A percentile compares a stretch with the other conserved stretches of the same genome.
Conservation (phyloP, 106 monocot genomes). For the Dactylorhiza incarnata region DNA sequence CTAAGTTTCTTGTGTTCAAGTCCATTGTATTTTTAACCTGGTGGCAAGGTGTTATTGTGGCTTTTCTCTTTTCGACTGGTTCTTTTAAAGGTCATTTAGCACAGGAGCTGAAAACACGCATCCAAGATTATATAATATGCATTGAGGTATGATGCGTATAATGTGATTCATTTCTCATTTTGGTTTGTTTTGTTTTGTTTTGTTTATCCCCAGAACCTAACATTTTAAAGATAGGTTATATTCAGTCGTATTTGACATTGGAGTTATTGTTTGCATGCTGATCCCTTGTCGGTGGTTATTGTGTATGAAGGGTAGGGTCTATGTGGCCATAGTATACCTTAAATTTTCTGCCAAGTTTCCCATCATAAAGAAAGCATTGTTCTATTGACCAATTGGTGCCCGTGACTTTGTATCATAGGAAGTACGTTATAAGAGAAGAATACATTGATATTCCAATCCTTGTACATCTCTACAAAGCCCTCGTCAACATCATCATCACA, state of each 20-base stretch:
- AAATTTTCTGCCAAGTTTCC: neutral
- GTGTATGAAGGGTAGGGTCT: neutral
- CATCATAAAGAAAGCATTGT: neutral
- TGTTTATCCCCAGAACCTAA: neutral
- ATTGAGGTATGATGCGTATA: slow-evolving; percentile 58
- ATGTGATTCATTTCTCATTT: neutral
- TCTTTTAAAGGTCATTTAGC: slow-evolving; percentile 74
- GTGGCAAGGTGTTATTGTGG: slow-evolving; percentile 96
- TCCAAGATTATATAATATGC: slow-evolving; percentile 96
- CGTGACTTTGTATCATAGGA: neutral
- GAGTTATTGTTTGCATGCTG: neutral
- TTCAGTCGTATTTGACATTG: neutral
- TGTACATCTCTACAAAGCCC: too few relatives aligned
- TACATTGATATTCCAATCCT: too few relatives aligned
- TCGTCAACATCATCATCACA: too few relatives aligned
- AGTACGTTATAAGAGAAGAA: too few relatives aligned
- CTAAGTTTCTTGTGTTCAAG: slow-evolving; percentile 94
- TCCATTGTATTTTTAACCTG: slow-evolving; percentile 98
- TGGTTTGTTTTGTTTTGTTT: neutral
- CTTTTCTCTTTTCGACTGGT: slow-evolving; percentile 81
- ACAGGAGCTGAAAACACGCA: slow-evolving; percentile 69
- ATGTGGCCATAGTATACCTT: neutral
- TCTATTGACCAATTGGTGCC: neutral
- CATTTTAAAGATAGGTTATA: neutral
- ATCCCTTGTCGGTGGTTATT: neutral